Base-by-base conservation (phyloP, 306 rosid genomes). In the Sindora glabra region DNA sequence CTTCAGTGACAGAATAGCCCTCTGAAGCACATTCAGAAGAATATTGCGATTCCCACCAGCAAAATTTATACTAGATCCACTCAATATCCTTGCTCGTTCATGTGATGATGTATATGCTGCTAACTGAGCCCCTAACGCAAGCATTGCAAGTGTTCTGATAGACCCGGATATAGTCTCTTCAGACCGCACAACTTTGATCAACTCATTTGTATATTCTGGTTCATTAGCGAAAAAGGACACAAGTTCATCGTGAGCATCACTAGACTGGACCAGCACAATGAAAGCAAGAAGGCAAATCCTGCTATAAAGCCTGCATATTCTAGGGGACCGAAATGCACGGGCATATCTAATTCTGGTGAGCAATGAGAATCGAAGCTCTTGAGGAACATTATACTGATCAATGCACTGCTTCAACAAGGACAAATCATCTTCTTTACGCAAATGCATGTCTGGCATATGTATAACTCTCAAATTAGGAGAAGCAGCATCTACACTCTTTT, bases 111-210 rank as follows among this genome's bases (percentile, higher is more conserved):
- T 83, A 68, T 85, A 88, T 34, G 98, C 95, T 45, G 98, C 95
- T 74, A 91, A 86, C 52, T 91, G 98, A 64, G 98, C 98, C 51
- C 98, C 98, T 76, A 91, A 75, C 54, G 96, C 98, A 81, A 85
- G 92, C 98, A 91, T 88, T 50, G 89, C 92, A 72, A 87, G 92
- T 19, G 97, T 91, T 74, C 96, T 83, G 58, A 88, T 85, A 41
- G 89, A 71, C 63, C 95, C 98, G 40, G 88, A 85, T 67, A 91
- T 86, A 37, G 73, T 76, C 74, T 85, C 89, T 59, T 91, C 98
- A 8, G 92, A 83, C 41, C 98, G 90, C 61, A 91, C 98, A 77
- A 85, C 76, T 83, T 83, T 91, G 70, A 91, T 81, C 56, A 91
- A 66, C 59, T 91, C 98, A 75, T 91, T 91, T 14, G 96, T 91